Percentiles rank a stretch among this genome's conserved stretches.
These are phyloP conservation scores for Camelina hispida DNA, from an alignment of 345 rosid genomes.

Conservation along the genomic window DNA sequence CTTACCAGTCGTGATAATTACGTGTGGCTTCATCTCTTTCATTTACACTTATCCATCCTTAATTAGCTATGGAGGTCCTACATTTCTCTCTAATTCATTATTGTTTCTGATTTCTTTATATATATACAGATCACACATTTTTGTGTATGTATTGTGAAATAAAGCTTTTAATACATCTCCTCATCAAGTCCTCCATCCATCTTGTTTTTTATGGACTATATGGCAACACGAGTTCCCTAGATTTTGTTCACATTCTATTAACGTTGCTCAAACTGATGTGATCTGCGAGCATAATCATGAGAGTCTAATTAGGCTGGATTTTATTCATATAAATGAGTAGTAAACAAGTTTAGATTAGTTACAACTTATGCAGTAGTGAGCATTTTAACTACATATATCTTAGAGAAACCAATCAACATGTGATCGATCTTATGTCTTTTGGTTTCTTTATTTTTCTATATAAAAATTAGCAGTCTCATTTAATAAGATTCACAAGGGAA, in stretches of 20 bases:
- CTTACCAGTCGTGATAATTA: slow-evolving; percentile 24
- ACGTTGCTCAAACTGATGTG: slow-evolving; percentile 23
- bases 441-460: slow-evolving; percentile 37
- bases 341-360: slow-evolving; percentile 38
- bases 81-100: slow-evolving; percentile 31
- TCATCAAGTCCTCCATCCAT: neutral
- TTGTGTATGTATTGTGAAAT: slow-evolving; percentile 9
- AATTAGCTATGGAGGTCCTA: slow-evolving; percentile 29
- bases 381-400: slow-evolving; percentile 31
- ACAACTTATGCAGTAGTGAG: slow-evolving; percentile 39
- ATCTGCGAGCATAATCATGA: slow-evolving; percentile 25
- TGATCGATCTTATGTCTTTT: slow-evolving; percentile 32
- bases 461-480: slow-evolving; percentile 37
- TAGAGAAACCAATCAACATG: slow-evolving; percentile 26
- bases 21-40: slow-evolving; percentile 37
- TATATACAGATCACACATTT: slow-evolving; percentile 31
- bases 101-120: slow-evolving; percentile 20
- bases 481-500: slow-evolving; percentile 28
- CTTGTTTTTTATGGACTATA: slow-evolving; percentile 36
- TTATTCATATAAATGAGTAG: slow-evolving; percentile 25
- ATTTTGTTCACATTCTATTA: slow-evolving; percentile 11
- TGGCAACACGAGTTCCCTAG: slow-evolving; percentile 17
- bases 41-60: slow-evolving; percentile 30
- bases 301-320: neutral
- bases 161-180: slow-evolving; percentile 26